Evolutionary conservation across 1,284 basidiomycete species (phyloP), one percentile per base, ranked within the genome.

Genomic region (Wallemia hederae): DNA sequence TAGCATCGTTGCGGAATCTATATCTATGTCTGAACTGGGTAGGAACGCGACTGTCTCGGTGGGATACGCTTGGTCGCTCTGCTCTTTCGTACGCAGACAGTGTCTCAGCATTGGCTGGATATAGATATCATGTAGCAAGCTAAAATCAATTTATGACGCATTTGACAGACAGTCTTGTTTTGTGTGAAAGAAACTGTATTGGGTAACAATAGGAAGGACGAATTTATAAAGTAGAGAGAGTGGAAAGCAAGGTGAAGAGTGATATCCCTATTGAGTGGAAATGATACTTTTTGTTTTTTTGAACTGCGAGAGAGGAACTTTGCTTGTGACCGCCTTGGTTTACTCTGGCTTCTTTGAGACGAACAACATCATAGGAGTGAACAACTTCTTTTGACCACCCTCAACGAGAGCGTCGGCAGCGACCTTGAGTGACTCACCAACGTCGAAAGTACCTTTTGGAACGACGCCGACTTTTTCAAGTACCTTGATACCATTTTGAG

Each of bases 371-470:
- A 85, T 85, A 0, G 83, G 83, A 15, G 83, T 85, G 70, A 85
- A 85, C 63, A 90, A 83, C 79, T 92, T 92, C 64, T 76, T 77
- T 71, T 82, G 80, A 27, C 91, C 92, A 68, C 89, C 88, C 65
- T 78, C 77, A 25, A 92, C 85, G 9, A 96, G 75, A 1, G 85
- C 77, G 55, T 81, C 78, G 22, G 76, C 83, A 7, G 92, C 91
- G 33, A 83, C 72, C 72, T 88, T 90, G 65, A 97, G 75, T 60
- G 81, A 79, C 74, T 92, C 89, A 64, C 87, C 87, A 59, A 97
- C 88, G 63, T 87, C 81, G 70, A 77, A 81, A 0, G 94, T 98
- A 49, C 92, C 94, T 76, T 92, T 90, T 60, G 94, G 92, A 2
- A 90, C 75, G 14, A 96, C 55, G 1, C 85, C 80, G 34, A 88